Base-by-base conservation (phyloP, 192 early-diverging fungal genomes). In the Anaeromyces robustus region DNA sequence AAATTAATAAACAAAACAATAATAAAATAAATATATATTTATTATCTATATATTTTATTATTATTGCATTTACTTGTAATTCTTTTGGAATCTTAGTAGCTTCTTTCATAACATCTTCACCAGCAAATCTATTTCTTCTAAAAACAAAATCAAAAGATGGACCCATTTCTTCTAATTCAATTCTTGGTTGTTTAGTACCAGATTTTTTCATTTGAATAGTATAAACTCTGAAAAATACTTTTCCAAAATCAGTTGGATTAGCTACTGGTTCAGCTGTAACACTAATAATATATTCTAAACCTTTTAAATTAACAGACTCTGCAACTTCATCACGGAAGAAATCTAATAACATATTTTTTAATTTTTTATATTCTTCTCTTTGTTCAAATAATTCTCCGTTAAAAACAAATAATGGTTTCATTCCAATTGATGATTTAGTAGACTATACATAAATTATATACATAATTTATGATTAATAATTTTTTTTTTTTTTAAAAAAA, bases 141-240 rank as follows among this genome's bases (percentile, higher is more conserved):
- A 97, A 83, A 16, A 84, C 87, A 82, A 98, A 91, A 79, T 97
- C 95, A 80, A 94, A 83, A 31, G 90, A 85, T 1, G 97, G 97
- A 11, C 97, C 97, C 94, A 97, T 97, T 83, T 97, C 95, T 79
- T 91, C 88, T 77, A 98, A 85, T 88, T 99, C 96, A 22, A 99
- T 92, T 77, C 96, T 87, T 18, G 97, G 97, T 80, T 93, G 86
- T 83, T 93, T 92, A 59, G 89, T 88, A 28, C 94, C 96, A 28
- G 92, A 93, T 81, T 98, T 97, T 85, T 95, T 97, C 88, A 96
- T 85, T 30, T 90, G 85, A 29, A 94, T 89, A 26, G 92, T 93
- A 83, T 96, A 98, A 12, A 89, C 89, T 37, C 95, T 89, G 80
- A 98, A 90, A 86, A 92, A 90, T 77, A 99, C 29, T 88, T 81